phyloP scores from a whole-genome alignment of 306 rosid genomes.

The Cicer judaicum region DNA sequence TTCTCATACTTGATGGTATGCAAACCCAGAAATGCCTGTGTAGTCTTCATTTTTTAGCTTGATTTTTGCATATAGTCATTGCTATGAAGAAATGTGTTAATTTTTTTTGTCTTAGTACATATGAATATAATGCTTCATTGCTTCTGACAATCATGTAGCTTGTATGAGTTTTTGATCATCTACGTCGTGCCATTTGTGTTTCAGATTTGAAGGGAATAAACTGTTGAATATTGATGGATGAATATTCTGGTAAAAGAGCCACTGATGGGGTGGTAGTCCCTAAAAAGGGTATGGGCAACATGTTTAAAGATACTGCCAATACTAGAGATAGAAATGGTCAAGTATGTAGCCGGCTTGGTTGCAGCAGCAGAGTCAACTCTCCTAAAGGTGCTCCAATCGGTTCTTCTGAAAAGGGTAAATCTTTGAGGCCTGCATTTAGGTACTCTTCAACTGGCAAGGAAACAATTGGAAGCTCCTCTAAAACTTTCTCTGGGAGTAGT shows the following conservation, averaged over 20 bases:
- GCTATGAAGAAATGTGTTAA: conserved; percentile 2
- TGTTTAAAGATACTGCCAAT: conserved; percentile 72
- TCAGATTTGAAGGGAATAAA: conserved; percentile 56
- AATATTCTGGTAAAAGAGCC: conserved; percentile 79
- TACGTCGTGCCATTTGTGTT: conserved; percentile 37
- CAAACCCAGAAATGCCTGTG: conserved; percentile 6
- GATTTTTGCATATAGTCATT: conserved; percentile 14
- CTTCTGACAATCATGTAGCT: conserved; percentile 10
- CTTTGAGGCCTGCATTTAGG: conserved; percentile 59
- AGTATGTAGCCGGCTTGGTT: conserved; percentile 75
- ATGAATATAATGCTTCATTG: background rate
- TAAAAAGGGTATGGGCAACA: conserved; percentile 68
- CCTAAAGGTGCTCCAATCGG: conserved; percentile 63
- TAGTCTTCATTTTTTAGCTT: conserved; percentile 3
- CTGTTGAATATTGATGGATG: conserved; percentile 67
- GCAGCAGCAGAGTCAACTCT: conserved; percentile 72
- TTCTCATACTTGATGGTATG: background rate
- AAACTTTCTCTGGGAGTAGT: conserved; percentile 49
- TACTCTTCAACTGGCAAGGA: conserved; percentile 70
- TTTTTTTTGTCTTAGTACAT: background rate
- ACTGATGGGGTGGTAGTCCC: conserved; percentile 63
- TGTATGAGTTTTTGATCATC: conserved; percentile 28
- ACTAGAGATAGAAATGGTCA: conserved; percentile 69
- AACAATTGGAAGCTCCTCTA: conserved; percentile 82
- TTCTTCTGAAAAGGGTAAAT: conserved; percentile 64